A percentile compares a stretch with the other conserved stretches of the same genome.
These are phyloP conservation scores for Fragosphaeria purpurea DNA, from an alignment of 2,329 filamentous ascomycete species.

Conservation along the genomic window DNA sequence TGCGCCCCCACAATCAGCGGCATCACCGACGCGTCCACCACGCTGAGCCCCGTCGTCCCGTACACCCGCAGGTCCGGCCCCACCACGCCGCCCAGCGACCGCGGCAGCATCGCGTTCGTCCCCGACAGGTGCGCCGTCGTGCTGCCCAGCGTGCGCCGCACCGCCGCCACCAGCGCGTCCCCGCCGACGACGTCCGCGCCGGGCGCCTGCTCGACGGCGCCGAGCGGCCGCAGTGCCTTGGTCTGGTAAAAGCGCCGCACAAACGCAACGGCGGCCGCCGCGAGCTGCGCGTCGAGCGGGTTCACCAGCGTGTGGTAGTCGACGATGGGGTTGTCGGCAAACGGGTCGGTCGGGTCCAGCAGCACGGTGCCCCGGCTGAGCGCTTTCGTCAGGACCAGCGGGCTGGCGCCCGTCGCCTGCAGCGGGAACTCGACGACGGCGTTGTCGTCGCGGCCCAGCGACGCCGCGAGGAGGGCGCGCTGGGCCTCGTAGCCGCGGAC, in stretches of 20 bases:
- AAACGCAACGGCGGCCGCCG: neutral
- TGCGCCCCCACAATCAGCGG: constrained; percentile 36
- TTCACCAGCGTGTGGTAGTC: constrained; percentile 5
- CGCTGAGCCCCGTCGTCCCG: constrained; percentile 33
- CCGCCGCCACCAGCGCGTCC: constrained; percentile 28
- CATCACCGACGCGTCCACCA: constrained; percentile 37
- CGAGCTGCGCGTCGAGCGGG: constrained; percentile 5
- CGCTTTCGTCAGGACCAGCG: constrained; percentile 2
- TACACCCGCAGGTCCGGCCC: constrained; percentile 33
- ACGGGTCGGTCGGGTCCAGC: constrained; percentile 1
- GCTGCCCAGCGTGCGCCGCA: constrained; percentile 2
- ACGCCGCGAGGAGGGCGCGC: neutral
- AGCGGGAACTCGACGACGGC: constrained; percentile 7
- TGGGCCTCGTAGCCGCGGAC: constrained; percentile 3
- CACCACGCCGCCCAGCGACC: constrained; percentile 27
- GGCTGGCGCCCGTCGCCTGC: neutral
- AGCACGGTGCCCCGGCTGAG: constrained; percentile 6
- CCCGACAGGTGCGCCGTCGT: constrained; percentile 6
- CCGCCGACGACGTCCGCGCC: neutral
- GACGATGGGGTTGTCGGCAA: neutral
- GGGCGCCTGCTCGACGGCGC: constrained; percentile 4
- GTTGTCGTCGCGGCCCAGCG: neutral
- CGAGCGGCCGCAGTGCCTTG: neutral
- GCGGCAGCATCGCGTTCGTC: constrained; percentile 11
- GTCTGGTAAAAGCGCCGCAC: constrained; percentile 4